A percentile compares a stretch with the other conserved stretches of the same genome.
phyloP scores from a whole-genome alignment of 2,329 filamentous ascomycete species.

The Delphinella strobiligena region DNA sequence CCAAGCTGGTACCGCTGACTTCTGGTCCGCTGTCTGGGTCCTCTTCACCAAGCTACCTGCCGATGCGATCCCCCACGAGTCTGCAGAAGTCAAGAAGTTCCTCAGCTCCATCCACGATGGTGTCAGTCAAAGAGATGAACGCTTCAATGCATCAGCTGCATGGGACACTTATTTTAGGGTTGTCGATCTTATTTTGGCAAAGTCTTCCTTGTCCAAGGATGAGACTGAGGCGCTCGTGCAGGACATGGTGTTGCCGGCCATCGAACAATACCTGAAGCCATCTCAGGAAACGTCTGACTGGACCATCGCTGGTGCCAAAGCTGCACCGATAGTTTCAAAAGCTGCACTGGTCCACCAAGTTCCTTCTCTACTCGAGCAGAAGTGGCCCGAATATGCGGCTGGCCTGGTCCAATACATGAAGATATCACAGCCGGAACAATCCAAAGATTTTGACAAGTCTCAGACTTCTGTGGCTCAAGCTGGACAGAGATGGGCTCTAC shows the following conservation, averaged over 20 bases:
- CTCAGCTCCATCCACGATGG: conserved; percentile 58
- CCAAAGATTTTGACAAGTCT: conserved; percentile 61
- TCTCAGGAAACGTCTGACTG: conserved; percentile 35
- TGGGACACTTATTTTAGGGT: conserved; percentile 66
- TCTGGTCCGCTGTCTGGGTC: conserved; percentile 57
- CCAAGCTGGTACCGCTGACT: conserved; percentile 58
- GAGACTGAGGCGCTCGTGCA: conserved; percentile 34
- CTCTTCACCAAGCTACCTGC: conserved; percentile 48
- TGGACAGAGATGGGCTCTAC: conserved; percentile 50
- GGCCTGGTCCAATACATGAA: conserved; percentile 55
- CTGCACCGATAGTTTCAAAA: conserved; percentile 29
- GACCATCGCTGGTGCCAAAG: conserved; percentile 35
- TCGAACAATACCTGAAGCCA: conserved; percentile 41
- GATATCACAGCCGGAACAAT: conserved; percentile 68
- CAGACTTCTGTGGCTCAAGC: conserved; percentile 57
- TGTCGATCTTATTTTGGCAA: conserved; percentile 35
- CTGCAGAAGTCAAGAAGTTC: conserved; percentile 47
- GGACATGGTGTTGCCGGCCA: conserved; percentile 38
- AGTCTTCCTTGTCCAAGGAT: conserved; percentile 24
- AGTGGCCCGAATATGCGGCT: conserved; percentile 53
- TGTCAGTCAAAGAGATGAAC: conserved; percentile 62
- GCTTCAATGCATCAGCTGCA: conserved; percentile 52
- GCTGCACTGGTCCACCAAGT: conserved; percentile 5
- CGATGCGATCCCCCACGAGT: conserved; percentile 41
- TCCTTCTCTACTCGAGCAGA: conserved; percentile 30